Evolutionary conservation across 257 asterid genomes (phyloP), one percentile per base, ranked within the genome.

Genomic region (Ballota nigra): DNA sequence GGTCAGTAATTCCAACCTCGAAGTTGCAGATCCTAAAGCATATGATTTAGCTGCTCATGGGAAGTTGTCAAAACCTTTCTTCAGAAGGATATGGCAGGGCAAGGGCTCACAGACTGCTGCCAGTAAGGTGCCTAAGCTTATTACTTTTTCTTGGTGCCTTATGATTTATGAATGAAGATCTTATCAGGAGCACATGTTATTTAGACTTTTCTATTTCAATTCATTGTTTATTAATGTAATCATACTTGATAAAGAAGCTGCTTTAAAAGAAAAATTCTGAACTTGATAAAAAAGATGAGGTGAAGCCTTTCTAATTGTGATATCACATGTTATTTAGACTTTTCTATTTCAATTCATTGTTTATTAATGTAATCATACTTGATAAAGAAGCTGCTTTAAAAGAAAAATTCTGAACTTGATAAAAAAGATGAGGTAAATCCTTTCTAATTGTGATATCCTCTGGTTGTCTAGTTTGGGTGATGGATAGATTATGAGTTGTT

Each of bases 41-140:
- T 80, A 87, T 72, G 82, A 80, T 29, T 76, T 76, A 52, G 45
- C 72, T 55, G 85, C 95, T 65, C 66, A 89, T 41, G 86, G 83
- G 68, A 83, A 82, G 79, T 73, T 67, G 47, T 55, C 77, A 15
- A 89, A 86, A 81, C 90, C 79, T 76, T 80, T 82, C 80, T 89
- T 94, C 75, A 84, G 99, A 78, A 84, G 92, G 85, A 89, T 91
- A 86, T 94, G 97, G 97, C 97, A 89, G 81, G 97, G 97, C 82
- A 94, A 88, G 84, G 96, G 87, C 45, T 88, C 97, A 75, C 90
- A 86, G 69, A 78, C 82, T 51, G 90, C 99, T 81, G 92, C 97
- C 84, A 86, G 85, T 81, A 88, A 94, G 99, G 99, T 91, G 86
- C 76, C 71, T 61, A 59, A 75, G 55, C 73, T 76, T 83, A 28